Conservation (phyloP, 2,329 filamentous ascomycete genomes). For the Beauveria rudraprayagi region DNA sequence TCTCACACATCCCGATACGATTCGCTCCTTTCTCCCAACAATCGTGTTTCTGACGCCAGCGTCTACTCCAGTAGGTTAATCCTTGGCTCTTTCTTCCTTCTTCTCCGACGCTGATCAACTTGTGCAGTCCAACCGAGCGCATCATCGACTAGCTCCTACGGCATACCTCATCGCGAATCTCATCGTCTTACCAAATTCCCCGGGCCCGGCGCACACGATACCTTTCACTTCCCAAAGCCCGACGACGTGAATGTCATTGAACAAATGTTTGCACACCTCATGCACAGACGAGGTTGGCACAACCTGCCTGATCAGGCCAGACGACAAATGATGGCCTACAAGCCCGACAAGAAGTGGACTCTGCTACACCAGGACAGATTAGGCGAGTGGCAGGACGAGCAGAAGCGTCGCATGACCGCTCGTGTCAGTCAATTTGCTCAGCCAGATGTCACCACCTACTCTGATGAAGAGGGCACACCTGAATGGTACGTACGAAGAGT, state of each 20-base stretch:
- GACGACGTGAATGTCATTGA: conserved; percentile 78
- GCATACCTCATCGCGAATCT: conserved; percentile 45
- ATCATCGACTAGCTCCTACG: conserved; percentile 48
- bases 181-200: conserved; percentile 49
- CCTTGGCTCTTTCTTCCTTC: background rate
- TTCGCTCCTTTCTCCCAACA: conserved; percentile 53
- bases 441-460: conserved; percentile 63
- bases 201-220: conserved; percentile 32
- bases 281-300: conserved; percentile 98
- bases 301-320: conserved; percentile 90
- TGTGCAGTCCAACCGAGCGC: conserved; percentile 44
- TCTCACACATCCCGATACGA: conserved; percentile 55
- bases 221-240: conserved; percentile 60
- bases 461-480: conserved; percentile 90
- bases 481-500: conserved; percentile 98
- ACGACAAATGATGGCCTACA: conserved; percentile 93
- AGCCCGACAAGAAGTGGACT: conserved; percentile 94
- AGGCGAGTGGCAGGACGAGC: conserved; percentile 88
- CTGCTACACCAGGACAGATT: conserved; percentile 91
- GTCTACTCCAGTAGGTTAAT: conserved; percentile 47
- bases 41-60: conserved; percentile 50
- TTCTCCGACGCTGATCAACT: conserved; percentile 16
- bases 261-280: conserved; percentile 83
- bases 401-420: conserved; percentile 73
- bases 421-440: conserved; percentile 63